Conservation (phyloP, 805 yeast genomes). For the Yamadazyma kitorensis region DNA sequence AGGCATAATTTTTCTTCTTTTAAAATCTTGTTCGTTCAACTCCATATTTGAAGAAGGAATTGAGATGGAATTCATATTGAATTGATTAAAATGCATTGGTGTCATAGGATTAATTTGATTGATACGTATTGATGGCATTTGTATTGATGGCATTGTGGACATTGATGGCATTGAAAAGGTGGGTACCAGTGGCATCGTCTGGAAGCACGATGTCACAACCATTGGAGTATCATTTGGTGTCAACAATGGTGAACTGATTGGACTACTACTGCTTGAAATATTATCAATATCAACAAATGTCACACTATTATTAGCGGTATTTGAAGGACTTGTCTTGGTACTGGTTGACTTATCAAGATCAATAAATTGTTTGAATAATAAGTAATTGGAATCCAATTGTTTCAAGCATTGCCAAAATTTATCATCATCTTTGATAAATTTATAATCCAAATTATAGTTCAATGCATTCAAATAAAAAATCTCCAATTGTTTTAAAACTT, state of each 20-base stretch:
- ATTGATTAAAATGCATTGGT: too few relatives aligned
- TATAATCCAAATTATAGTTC: slow-evolving; percentile 26
- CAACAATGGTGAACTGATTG: slow-evolving; percentile 5
- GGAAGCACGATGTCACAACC: too few relatives aligned
- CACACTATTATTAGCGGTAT: too few relatives aligned
- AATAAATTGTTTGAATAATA: slow-evolving; percentile 5
- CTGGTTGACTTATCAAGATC: slow-evolving; percentile 3
- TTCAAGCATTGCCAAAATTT: slow-evolving; percentile 21
- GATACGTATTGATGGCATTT: too few relatives aligned
- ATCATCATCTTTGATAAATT: slow-evolving; percentile 16
- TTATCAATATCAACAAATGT: neutral
- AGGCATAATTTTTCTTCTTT: slow-evolving; percentile 1
- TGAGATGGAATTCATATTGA: too few relatives aligned
- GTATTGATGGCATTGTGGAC: too few relatives aligned
- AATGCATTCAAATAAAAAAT: slow-evolving; percentile 23
- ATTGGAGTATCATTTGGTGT: slow-evolving; percentile 5
- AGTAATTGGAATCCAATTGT: slow-evolving; percentile 4
- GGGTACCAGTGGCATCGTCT: too few relatives aligned
- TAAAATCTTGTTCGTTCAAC: too few relatives aligned
- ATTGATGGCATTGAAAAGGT: neutral
- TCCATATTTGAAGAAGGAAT: too few relatives aligned
- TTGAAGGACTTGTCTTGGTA: too few relatives aligned
- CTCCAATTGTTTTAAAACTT: slow-evolving; percentile 26
- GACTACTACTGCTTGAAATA: neutral
- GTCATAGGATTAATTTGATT: too few relatives aligned